Evolutionary conservation across 768 basidiomycete species (phyloP).

Genomic region (Suillus plorans): DNA sequence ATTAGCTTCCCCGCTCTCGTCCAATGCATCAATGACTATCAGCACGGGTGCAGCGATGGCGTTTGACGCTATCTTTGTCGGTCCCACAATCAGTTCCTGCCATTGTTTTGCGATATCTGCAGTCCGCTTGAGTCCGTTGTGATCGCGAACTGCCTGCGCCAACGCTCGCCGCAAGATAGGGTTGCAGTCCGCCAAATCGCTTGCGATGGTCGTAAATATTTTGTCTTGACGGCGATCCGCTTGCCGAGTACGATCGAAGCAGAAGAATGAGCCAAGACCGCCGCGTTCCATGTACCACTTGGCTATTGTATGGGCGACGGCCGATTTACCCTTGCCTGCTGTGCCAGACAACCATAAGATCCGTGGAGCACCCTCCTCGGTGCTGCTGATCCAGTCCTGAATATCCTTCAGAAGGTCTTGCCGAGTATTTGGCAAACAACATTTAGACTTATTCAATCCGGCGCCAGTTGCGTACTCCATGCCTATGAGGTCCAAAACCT

Average conservation of each 20-base stretch:
- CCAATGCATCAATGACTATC: constrained; percentile 26
- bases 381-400: too few relatives aligned
- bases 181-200: not conserved
- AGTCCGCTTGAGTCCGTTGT: not conserved
- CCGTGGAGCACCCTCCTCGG: too few relatives aligned
- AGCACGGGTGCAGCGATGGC: constrained; percentile 20
- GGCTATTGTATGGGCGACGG: constrained; percentile 14
- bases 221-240: not conserved
- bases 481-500: too few relatives aligned
- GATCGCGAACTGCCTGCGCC: not conserved
- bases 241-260: constrained; percentile 12
- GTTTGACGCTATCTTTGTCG: not conserved
- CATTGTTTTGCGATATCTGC: constrained; percentile 10
- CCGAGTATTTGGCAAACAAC: too few relatives aligned
- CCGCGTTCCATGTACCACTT: constrained; percentile 7
- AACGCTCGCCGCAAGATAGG: not conserved
- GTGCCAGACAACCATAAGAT: too few relatives aligned
- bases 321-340: too few relatives aligned
- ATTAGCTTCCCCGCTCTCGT: constrained; percentile 13
- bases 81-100: constrained; percentile 15
- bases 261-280: constrained; percentile 14
- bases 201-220: not conserved
- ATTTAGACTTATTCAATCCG: too few relatives aligned
- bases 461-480: too few relatives aligned
- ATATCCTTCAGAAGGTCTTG: too few relatives aligned